Percentiles rank a stretch among this genome's conserved stretches.
These are phyloP conservation scores for Aspergillus sp. DNA, from an alignment of 2,329 filamentous ascomycete species.

Conservation along the genomic window DNA sequence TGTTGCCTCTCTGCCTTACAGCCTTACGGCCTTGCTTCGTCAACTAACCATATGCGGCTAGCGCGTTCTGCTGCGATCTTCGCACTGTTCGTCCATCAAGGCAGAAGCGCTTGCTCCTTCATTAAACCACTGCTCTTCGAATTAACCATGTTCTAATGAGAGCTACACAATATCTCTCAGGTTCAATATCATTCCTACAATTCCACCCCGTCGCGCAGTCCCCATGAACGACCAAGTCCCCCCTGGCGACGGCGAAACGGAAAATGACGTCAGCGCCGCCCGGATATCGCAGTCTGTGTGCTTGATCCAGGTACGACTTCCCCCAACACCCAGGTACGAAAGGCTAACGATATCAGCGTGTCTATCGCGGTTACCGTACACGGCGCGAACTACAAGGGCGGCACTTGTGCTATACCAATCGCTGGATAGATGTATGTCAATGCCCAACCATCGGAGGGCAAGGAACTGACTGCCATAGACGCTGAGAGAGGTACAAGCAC, in stretches of 20 bases:
- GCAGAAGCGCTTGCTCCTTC: not conserved
- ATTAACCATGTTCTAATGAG: too few relatives aligned
- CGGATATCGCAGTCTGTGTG: not conserved
- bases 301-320: constrained; percentile 3
- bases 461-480: constrained; percentile 34
- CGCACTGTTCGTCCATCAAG: not conserved
- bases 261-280: constrained; percentile 1
- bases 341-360: not conserved
- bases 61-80: not conserved
- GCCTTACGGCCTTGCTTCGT: not conserved
- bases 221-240: not conserved
- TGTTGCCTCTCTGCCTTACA: not conserved
- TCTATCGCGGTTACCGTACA: constrained; percentile 8
- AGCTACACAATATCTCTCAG: too few relatives aligned
- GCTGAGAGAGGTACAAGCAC: constrained; percentile 58
- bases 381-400: constrained; percentile 5
- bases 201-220: not conserved
- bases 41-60: not conserved
- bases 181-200: too few relatives aligned
- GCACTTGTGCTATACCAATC: constrained; percentile 16
- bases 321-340: not conserved
- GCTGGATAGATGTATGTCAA: constrained; percentile 66
- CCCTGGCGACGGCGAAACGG: not conserved
- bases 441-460: not conserved
- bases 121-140: too few relatives aligned